A percentile compares a stretch with the other conserved stretches of the same genome.
Evolutionary conservation across 2,329 filamentous ascomycete species (phyloP).

Genomic region (Cercospora sp.): DNA sequence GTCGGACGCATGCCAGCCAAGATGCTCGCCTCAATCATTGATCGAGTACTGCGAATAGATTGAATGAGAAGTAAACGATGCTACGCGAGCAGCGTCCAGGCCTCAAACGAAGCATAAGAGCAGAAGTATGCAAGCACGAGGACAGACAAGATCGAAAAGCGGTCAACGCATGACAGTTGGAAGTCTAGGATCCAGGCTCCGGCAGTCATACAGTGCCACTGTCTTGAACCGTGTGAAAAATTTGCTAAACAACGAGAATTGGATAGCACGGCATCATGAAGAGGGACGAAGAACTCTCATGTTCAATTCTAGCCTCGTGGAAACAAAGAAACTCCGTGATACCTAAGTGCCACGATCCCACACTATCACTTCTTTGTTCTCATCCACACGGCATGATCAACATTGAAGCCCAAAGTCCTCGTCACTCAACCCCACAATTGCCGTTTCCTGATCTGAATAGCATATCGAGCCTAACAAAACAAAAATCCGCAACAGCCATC

Average conservation of each 20-base stretch:
- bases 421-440: neutral
- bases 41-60: neutral
- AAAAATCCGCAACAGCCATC: neutral
- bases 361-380: neutral
- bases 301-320: neutral
- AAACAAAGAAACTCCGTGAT: neutral
- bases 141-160: neutral
- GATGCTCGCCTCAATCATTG: neutral
- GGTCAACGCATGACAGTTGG: neutral
- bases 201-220: too few relatives aligned
- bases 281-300: neutral
- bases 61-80: neutral
- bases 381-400: neutral
- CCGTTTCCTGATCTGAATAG: slow-evolving; percentile 10
- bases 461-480: neutral
- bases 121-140: too few relatives aligned
- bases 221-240: too few relatives aligned
- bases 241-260: too few relatives aligned
- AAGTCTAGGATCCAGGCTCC: neutral
- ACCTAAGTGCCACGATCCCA: neutral
- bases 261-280: neutral
- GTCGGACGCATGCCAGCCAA: neutral
- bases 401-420: neutral
- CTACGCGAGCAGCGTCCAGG: neutral
- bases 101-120: neutral